Evolutionary conservation across 2,329 filamentous ascomycete genomes (phyloP).

Genomic region (Whalleya microplaca): DNA sequence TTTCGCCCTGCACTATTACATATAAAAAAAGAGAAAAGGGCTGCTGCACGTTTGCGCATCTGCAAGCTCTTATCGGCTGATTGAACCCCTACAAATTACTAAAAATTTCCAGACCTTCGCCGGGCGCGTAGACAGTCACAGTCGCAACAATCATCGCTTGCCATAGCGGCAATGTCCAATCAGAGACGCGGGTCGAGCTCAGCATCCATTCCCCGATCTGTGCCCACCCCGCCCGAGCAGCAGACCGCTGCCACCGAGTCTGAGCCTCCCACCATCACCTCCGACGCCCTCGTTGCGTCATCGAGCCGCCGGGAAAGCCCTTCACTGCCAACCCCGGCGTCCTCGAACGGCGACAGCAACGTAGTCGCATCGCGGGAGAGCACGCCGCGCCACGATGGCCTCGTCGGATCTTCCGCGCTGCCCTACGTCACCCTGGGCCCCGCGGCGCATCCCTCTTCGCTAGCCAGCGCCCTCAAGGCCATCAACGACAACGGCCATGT

Average conservation of each 20-base stretch:
- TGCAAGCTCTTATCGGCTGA: conserved; percentile 15
- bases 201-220: conserved; percentile 29
- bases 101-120: conserved; percentile 32
- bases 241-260: conserved; percentile 19
- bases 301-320: conserved; percentile 23
- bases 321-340: conserved; percentile 30
- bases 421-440: conserved; percentile 34
- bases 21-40: background rate
- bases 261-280: conserved; percentile 9
- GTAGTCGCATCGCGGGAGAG: conserved; percentile 17
- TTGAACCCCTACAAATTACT: conserved; percentile 16
- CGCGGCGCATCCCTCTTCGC: conserved; percentile 40
- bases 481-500: conserved; percentile 46
- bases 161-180: conserved; percentile 40
- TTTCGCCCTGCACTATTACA: background rate
- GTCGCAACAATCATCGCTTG: conserved; percentile 35
- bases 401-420: conserved; percentile 34
- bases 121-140: conserved; percentile 34
- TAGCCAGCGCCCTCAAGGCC: conserved; percentile 47
- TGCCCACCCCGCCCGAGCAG: conserved; percentile 25
- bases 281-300: conserved; percentile 9
- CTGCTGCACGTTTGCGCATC: background rate
- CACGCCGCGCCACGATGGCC: conserved; percentile 16
- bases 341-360: conserved; percentile 27
- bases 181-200: conserved; percentile 30